Conservation (phyloP, 768 basidiomycete species). For the Tremella fuciformis region DNA sequence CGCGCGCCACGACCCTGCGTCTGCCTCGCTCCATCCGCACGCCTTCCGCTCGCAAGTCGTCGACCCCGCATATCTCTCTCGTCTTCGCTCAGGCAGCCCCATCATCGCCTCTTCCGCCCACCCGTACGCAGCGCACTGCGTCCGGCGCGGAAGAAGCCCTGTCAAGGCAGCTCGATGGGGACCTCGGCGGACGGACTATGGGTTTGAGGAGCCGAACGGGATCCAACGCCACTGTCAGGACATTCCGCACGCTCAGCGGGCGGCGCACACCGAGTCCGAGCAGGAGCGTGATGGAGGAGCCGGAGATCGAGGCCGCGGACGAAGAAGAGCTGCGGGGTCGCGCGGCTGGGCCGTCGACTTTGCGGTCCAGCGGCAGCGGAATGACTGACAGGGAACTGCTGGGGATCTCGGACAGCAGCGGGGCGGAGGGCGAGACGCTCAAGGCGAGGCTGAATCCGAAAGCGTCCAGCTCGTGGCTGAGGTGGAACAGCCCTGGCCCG, state of each 20-base stretch:
- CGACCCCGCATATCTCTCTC: conserved; percentile 23
- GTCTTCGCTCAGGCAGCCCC: conserved; percentile 26
- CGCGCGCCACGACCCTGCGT: not conserved
- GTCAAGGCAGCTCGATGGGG: conserved; percentile 37
- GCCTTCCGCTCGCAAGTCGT: conserved; percentile 16
- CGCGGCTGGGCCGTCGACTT: conserved; percentile 22
- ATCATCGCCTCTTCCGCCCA: conserved; percentile 6
- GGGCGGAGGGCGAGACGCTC: no score
- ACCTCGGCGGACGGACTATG: conserved; percentile 38
- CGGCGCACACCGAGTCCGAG: conserved; percentile 17
- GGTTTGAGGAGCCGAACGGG: conserved; percentile 34
- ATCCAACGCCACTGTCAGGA: conserved; percentile 32
- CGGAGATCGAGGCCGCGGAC: conserved; percentile 25
- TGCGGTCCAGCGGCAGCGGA: not conserved
- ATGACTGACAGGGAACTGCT: not conserved
- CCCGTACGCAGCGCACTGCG: not conserved
- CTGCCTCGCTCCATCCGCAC: conserved; percentile 19
- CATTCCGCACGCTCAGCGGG: conserved; percentile 19
- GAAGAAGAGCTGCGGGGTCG: conserved; percentile 1
- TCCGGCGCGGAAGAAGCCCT: conserved; percentile 31
- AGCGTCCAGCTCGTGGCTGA: conserved; percentile 37
- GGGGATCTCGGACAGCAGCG: not conserved
- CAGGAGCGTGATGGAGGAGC: conserved; percentile 25
- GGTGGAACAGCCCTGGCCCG: conserved; percentile 36
- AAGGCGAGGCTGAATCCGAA: conserved; percentile 33